Conservation (phyloP, 352 stramenopile species). For the Phytopythium boreale region DNA sequence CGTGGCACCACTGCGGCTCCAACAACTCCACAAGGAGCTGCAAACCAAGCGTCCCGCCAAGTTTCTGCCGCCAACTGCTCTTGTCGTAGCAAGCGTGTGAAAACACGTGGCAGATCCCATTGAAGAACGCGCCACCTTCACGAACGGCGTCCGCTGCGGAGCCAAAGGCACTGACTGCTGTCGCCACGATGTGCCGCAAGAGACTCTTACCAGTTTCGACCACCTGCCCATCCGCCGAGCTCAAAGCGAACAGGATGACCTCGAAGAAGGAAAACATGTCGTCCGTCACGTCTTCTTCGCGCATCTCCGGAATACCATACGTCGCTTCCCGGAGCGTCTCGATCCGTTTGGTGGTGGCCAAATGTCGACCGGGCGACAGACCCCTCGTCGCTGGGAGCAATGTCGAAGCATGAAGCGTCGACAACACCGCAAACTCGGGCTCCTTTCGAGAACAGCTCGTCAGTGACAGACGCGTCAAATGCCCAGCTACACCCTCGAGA, state of each 20-base stretch:
- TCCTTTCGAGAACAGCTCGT: conserved; percentile 47
- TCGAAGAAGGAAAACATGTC: conserved; percentile 69
- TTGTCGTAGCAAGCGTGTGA: conserved; percentile 87
- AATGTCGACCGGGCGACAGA: conserved; percentile 70
- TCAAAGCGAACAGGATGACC: conserved; percentile 59
- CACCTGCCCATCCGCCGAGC: conserved; percentile 52
- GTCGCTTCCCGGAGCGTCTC: conserved; percentile 71
- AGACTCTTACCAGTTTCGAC: conserved; percentile 55
- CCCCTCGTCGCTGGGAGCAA: conserved; percentile 73
- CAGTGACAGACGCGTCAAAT: conserved; percentile 55
- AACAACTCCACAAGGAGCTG: conserved; percentile 63
- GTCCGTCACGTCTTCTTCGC: conserved; percentile 43
- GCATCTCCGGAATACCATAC: conserved; percentile 64
- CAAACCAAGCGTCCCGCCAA: conserved; percentile 73
- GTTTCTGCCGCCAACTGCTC: conserved; percentile 77
- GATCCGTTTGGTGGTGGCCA: conserved; percentile 78
- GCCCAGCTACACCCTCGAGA: conserved; percentile 47
- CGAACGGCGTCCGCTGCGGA: conserved; percentile 39
- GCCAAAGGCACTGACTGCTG: conserved; percentile 32
- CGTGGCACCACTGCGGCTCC: conserved; percentile 73
- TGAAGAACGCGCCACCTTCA: conserved; percentile 65
- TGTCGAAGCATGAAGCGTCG: conserved; percentile 66
- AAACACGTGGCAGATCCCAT: conserved; percentile 77
- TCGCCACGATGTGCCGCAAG: conserved; percentile 51
- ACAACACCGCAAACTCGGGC: conserved; percentile 68